Percentiles rank a stretch among this genome's conserved stretches.
Conservation (phyloP, 768 basidiomycete genomes). For the Lenzites betulinus region DNA sequence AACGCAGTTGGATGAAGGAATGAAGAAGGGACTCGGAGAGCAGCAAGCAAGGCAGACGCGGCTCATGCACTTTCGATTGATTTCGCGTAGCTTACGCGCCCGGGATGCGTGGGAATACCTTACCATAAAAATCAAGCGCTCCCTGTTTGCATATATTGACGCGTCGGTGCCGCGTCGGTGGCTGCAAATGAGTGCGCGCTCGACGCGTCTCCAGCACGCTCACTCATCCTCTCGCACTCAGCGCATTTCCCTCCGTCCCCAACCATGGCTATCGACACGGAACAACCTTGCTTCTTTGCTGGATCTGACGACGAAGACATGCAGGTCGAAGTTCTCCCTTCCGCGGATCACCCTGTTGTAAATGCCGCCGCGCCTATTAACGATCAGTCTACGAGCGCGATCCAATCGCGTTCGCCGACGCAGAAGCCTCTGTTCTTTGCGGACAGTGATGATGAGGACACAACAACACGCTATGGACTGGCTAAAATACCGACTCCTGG, state of each 20-base stretch:
- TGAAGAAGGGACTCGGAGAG: neutral
- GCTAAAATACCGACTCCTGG: neutral
- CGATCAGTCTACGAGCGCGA: neutral
- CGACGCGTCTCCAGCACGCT: conserved; percentile 11
- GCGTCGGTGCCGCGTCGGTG: conserved; percentile 27
- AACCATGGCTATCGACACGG: conserved; percentile 24
- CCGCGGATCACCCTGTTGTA: neutral
- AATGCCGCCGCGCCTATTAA: neutral
- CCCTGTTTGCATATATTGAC: conserved; percentile 22
- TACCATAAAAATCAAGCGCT: neutral
- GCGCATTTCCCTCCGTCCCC: neutral
- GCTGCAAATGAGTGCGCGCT: conserved; percentile 20
- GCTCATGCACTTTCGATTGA: conserved; percentile 6
- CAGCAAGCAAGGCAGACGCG: neutral
- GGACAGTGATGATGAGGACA: conserved; percentile 49
- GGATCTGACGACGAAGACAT: conserved; percentile 52
- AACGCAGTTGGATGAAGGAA: conserved; percentile 1
- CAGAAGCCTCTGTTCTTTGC: conserved; percentile 42
- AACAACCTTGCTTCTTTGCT: conserved; percentile 54
- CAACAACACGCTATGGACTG: neutral
- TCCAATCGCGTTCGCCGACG: neutral
- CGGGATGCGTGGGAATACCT: conserved; percentile 4
- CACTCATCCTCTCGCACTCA: neutral
- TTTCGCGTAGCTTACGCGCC: conserved; percentile 12
- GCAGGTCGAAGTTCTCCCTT: conserved; percentile 27